Percentiles rank a stretch among this genome's conserved stretches.
Evolutionary conservation across 2,329 filamentous ascomycete genomes (phyloP).

Genomic region (Aspergillus neoniger): DNA sequence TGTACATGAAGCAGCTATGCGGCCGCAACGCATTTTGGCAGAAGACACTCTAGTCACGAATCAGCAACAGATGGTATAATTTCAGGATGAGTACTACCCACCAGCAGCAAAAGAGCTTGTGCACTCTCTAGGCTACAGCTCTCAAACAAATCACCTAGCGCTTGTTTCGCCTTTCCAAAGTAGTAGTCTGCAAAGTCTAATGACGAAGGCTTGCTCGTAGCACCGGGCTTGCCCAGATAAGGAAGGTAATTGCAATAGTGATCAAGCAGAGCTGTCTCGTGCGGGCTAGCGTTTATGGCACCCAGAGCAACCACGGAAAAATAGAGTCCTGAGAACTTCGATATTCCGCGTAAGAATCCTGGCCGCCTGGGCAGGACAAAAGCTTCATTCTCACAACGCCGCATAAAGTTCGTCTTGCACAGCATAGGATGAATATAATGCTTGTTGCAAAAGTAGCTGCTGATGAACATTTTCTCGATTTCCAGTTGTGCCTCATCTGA

Average conservation of each 20-base stretch:
- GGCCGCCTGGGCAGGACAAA: conserved; percentile 16
- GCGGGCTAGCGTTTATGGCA: conserved; percentile 30
- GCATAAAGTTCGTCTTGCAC: conserved; percentile 24
- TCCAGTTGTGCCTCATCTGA: conserved; percentile 20
- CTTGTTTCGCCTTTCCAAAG: conserved; percentile 27
- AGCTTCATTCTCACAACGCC: conserved; percentile 25
- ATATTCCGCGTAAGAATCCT: conserved; percentile 10
- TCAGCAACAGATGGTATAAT: neutral
- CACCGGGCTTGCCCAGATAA: neutral
- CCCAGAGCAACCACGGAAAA: conserved; percentile 33
- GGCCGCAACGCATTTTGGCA: conserved; percentile 38
- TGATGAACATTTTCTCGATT: conserved; percentile 32
- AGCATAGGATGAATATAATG: conserved; percentile 31
- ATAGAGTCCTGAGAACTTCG: conserved; percentile 29
- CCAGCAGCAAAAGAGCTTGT: conserved; percentile 30
- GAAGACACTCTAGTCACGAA: conserved; percentile 24
- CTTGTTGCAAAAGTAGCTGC: conserved; percentile 30
- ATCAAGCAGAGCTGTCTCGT: conserved; percentile 24
- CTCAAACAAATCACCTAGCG: conserved; percentile 34
- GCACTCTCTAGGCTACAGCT: conserved; percentile 29
- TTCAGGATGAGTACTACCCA: neutral
- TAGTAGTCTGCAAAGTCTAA: conserved; percentile 30
- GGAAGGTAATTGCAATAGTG: conserved; percentile 21
- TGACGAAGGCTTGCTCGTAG: conserved; percentile 13
- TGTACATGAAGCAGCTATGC: conserved; percentile 40